These are phyloP conservation scores for Pseudomassariella vexata DNA, from an alignment of 2,329 filamentous ascomycete species.

Conservation along the genomic window DNA sequence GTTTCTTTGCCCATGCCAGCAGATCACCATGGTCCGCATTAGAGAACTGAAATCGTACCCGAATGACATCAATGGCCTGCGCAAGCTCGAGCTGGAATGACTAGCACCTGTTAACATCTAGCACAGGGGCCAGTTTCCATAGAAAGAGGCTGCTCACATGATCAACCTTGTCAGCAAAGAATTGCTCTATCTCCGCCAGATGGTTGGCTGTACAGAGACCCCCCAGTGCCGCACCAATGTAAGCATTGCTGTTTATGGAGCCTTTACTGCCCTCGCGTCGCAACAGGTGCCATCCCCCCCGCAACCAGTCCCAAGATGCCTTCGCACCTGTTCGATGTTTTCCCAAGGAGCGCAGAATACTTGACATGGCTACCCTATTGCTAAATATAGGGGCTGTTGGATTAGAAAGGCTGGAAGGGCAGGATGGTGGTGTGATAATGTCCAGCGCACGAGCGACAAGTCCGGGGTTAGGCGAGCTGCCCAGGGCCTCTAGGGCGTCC, in stretches of 20 bases:
- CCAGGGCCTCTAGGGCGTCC: conserved; percentile 1
- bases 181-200: conserved; percentile 1
- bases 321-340: conserved; percentile 1
- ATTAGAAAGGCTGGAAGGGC: background rate
- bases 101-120: background rate
- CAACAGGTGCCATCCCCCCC: background rate
- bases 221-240: background rate
- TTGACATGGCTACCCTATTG: background rate
- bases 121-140: too few species aligned
- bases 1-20: conserved; percentile 1
- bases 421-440: background rate
- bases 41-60: background rate
- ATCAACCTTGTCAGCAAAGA: conserved; percentile 1
- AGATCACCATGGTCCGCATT: conserved; percentile 1
- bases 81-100: conserved; percentile 1
- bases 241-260: background rate
- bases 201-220: conserved; percentile 1
- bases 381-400: background rate
- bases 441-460: conserved; percentile 2
- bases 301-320: conserved; percentile 1
- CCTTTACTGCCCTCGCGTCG: background rate
- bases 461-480: background rate
- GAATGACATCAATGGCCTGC: conserved; percentile 3
- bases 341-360: background rate
- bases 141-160: background rate